Evolutionary conservation across 805 yeast genomes (phyloP), one percentile per base, ranked within the genome.

Genomic region (Candida caryicola): DNA sequence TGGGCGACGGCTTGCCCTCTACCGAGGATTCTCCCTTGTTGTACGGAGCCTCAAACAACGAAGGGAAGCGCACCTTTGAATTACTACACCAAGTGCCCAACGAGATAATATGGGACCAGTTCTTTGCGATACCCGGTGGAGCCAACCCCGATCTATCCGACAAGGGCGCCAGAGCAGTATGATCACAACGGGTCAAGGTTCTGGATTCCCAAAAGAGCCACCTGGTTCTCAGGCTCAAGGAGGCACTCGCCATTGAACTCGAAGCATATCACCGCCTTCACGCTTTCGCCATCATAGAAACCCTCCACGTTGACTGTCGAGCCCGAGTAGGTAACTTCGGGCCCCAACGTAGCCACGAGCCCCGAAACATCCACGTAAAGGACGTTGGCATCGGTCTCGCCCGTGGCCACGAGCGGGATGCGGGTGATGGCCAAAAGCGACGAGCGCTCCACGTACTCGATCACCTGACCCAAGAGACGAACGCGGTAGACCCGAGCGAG

Each of bases 81-180:
- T 61, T 82, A 65, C 73, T 82, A 43, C 75, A 72, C 49, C 82
- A 76, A 52, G 74, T 80, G 33, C 81, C 84, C 3, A 72, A 77
- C 2, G 87, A 81, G 39, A 67, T 79, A 17, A 79, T 82, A 23
- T 81, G 87, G 85, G 86, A 79, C 36, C 84, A 79, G 47, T 76
- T 77, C 47, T 78, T 80, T 52, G 61, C 74, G 4, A 40, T 10
- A 10, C 25, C 10, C 7, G 10, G 25, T 21, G 10, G 25, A 7
- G 10, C 25, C 7, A 21, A 21, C 10, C 25, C 25, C 7, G 25
- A n/a, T n/a, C n/a, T n/a, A n/a, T n/a, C n/a, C n/a, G n/a, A n/a
- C n/a, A n/a, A n/a, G n/a, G n/a, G n/a, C n/a, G n/a, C n/a, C n/a
- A n/a, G n/a, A n/a, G n/a, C n/a, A n/a, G n/a, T 7, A 21, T 21